Evolutionary conservation across 352 stramenopile genomes (phyloP), one percentile per base, ranked within the genome.

Genomic region (Pythium monospermum): DNA sequence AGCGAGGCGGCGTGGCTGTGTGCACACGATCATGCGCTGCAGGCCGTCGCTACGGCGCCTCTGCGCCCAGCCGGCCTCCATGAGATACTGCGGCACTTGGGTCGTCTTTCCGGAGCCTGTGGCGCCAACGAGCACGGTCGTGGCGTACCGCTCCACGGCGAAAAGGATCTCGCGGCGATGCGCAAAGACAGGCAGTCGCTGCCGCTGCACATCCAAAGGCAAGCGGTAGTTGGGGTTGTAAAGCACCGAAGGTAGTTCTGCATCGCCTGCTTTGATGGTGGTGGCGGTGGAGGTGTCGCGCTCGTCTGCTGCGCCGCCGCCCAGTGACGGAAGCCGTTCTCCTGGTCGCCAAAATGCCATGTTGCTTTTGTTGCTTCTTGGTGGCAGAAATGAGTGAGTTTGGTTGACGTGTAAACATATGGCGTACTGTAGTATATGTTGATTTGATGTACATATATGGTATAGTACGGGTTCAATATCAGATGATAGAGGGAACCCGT

Each of bases 1-100:
- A n/a, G 97, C 97, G 11, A 99, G 93, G 26, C 97, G 87, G 12
- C 97, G 80, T 18, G 83, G 83, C 71, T 99, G 94, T 47, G 78
- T 96, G 68, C 94, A 98, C 10, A 93, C 95, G 30, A 92, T 83
- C 39, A 76, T 53, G 21, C 73, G 59, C 37, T 58, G 65, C 11
- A 12, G 26, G 5, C 31, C 44, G 22, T 46, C 36, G 10, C 36
- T 18, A n/a, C 23, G 19, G 1, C 33, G 60, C 12, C 25, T 7
- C 35, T 33, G 45, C 23, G 73, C 71, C 91, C 92, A 98, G 32
- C 91, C 89, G 49, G 90, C 88, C 49, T 97, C 88, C 30, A 83
- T 57, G 3, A 98, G 71, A 64, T 93, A 98, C 61, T 96, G 86
- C 25, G 91, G 91, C 50, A 98, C 74, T 49, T 97, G 88, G 4